Evolutionary conservation across 148 eudicot genomes (phyloP).

Genomic region (Tetragonia tetragonoides): DNA sequence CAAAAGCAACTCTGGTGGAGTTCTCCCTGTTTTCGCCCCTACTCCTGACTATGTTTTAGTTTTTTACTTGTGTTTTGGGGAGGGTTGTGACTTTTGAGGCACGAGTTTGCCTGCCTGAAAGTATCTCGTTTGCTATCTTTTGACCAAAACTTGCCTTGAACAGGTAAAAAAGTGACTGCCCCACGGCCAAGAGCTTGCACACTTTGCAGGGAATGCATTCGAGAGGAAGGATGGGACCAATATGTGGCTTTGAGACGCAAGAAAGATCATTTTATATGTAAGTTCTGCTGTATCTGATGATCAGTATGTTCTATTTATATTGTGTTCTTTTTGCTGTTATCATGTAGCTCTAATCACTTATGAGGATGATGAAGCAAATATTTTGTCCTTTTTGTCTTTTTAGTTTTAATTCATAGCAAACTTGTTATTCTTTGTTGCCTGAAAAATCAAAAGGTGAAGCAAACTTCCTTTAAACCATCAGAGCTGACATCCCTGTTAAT

Average conservation of each 20-base stretch:
- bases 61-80: not conserved
- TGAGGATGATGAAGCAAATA: not conserved
- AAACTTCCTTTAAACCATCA: not conserved
- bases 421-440: not conserved
- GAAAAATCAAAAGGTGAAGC: not conserved
- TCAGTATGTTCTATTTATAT: not conserved
- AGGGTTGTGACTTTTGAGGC: not conserved
- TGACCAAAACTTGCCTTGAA: slow-evolving; percentile 15
- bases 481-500: not conserved
- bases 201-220: slow-evolving; percentile 86
- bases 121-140: not conserved
- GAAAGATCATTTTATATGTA: slow-evolving; percentile 93
- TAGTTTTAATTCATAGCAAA: too few relatives aligned
- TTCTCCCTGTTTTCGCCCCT: not conserved
- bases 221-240: slow-evolving; percentile 73
- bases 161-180: slow-evolving; percentile 68
- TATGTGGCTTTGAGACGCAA: slow-evolving; percentile 66
- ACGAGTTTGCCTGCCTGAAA: not conserved
- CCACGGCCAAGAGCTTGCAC: slow-evolving; percentile 79
- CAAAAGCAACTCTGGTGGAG: not conserved
- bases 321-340: not conserved
- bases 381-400: not conserved
- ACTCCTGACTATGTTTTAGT: not conserved
- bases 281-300: slow-evolving; percentile 28
- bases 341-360: not conserved